Evolutionary conservation across 177 flowering plant genomes (phyloP).

Genomic region (Vitis hybrid): DNA sequence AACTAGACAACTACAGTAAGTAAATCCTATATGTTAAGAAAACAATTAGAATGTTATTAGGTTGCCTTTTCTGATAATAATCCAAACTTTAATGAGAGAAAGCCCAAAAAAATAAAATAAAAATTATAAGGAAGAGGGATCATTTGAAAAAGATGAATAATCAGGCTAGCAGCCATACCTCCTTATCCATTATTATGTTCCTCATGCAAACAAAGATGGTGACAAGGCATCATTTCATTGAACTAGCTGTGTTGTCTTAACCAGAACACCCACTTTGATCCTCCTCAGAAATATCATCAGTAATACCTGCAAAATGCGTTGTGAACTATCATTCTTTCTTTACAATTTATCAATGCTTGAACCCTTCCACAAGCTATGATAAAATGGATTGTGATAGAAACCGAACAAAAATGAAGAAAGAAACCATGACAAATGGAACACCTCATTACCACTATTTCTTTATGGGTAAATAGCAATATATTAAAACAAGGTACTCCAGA

Average conservation of each 20-base stretch:
- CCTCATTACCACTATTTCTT: no score
- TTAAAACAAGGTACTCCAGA: no score
- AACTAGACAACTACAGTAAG: background rate
- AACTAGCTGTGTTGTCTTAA: background rate
- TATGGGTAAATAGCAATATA: no score
- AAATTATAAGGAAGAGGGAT: no score
- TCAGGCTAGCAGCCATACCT: no score
- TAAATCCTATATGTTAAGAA: background rate
- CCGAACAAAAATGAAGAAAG: no score
- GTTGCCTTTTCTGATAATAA: background rate
- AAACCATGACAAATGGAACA: no score
- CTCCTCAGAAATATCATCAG: background rate
- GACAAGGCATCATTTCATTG: conserved; percentile 1
- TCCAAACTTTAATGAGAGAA: background rate
- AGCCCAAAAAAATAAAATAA: background rate
- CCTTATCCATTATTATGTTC: background rate
- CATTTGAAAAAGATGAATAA: no score
- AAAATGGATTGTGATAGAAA: no score
- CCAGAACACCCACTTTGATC: background rate
- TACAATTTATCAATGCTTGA: no score
- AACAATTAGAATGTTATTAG: background rate
- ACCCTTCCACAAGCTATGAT: no score
- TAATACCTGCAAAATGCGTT: background rate
- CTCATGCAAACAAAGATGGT: background rate
- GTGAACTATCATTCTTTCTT: background rate